phyloP scores from a whole-genome alignment of 768 basidiomycete genomes.

The Amanita pseudoporphyria region DNA sequence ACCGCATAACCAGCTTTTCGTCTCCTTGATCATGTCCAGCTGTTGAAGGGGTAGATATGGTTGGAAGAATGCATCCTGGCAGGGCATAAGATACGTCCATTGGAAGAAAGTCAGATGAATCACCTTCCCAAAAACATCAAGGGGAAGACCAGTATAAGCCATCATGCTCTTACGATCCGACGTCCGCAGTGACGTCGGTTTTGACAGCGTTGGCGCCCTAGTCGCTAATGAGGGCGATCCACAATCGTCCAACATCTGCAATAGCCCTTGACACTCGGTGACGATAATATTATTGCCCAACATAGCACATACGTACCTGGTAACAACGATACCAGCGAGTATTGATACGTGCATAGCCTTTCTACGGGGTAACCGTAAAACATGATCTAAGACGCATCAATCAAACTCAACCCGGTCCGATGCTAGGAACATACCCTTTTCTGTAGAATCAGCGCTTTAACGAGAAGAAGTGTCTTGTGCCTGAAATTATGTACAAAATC shows the following conservation, averaged over 20 bases:
- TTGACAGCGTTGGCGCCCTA: slow-evolving; percentile 43
- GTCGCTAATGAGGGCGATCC: slow-evolving; percentile 79
- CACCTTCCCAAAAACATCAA: slow-evolving; percentile 90
- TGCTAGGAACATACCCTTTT: slow-evolving; percentile 51
- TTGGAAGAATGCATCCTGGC: slow-evolving; percentile 89
- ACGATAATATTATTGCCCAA: not conserved
- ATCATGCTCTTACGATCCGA: slow-evolving; percentile 88
- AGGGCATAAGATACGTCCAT: slow-evolving; percentile 3
- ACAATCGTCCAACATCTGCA: slow-evolving; percentile 85
- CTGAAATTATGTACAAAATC: slow-evolving; percentile 92
- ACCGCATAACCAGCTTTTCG: slow-evolving; percentile 83
- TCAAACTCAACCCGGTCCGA: not conserved
- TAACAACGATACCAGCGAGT: slow-evolving; percentile 88
- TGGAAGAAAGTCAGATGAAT: not conserved
- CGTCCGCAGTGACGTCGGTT: slow-evolving; percentile 75
- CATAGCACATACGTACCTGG: slow-evolving; percentile 46
- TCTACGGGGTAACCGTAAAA: slow-evolving; percentile 97
- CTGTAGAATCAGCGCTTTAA: slow-evolving; percentile 92
- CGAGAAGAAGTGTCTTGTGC: slow-evolving; percentile 83
- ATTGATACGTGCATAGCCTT: slow-evolving; percentile 93
- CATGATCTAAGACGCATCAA: slow-evolving; percentile 58
- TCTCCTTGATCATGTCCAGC: slow-evolving; percentile 75
- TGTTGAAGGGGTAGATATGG: slow-evolving; percentile 96
- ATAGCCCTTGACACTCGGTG: slow-evolving; percentile 45
- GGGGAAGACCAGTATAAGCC: slow-evolving; percentile 86